These are phyloP conservation scores for Sequoia sempervirens DNA, from an alignment of 75 land plant genomes.

Conservation along the genomic window DNA sequence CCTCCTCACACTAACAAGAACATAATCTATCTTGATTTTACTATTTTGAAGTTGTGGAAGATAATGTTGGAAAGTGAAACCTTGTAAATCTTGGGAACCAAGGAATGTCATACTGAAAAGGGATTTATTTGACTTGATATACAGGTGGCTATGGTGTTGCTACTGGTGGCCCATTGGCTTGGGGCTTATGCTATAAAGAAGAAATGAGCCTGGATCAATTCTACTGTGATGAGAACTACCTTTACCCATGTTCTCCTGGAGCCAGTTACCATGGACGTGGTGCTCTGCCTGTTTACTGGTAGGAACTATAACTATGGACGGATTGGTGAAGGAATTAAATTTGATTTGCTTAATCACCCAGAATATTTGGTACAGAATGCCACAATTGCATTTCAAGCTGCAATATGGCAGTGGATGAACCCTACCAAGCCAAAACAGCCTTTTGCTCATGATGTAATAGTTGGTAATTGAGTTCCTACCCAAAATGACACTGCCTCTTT, in stretches of 20 bases:
- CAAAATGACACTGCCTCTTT: slow-evolving; percentile 61
- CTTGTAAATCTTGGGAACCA: neutral
- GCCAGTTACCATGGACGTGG: slow-evolving; percentile 59
- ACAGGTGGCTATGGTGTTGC: slow-evolving; percentile 86
- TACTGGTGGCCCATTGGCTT: slow-evolving; percentile 76
- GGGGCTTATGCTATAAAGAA: slow-evolving; percentile 88
- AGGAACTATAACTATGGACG: slow-evolving; percentile 93
- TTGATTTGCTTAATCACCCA: slow-evolving; percentile 69
- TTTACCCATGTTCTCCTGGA: slow-evolving; percentile 47
- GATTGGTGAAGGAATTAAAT: slow-evolving; percentile 56
- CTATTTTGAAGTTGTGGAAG: neutral
- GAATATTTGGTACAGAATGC: slow-evolving; percentile 70
- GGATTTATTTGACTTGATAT: neutral
- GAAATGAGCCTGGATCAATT: slow-evolving; percentile 64
- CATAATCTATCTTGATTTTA: neutral
- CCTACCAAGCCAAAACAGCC: slow-evolving; percentile 68
- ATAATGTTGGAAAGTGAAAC: neutral
- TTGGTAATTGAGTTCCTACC: slow-evolving; percentile 74
- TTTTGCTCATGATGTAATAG: slow-evolving; percentile 72
- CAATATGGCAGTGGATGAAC: slow-evolving; percentile 75
- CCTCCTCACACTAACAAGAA: neutral
- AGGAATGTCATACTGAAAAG: neutral
- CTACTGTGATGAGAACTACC: slow-evolving; percentile 41
- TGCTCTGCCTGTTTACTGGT: slow-evolving; percentile 60
- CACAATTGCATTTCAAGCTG: slow-evolving; percentile 72